Evolutionary conservation across 2,329 filamentous ascomycete species (phyloP), one percentile per base, ranked within the genome.

Genomic region (Fusarium buharicum): DNA sequence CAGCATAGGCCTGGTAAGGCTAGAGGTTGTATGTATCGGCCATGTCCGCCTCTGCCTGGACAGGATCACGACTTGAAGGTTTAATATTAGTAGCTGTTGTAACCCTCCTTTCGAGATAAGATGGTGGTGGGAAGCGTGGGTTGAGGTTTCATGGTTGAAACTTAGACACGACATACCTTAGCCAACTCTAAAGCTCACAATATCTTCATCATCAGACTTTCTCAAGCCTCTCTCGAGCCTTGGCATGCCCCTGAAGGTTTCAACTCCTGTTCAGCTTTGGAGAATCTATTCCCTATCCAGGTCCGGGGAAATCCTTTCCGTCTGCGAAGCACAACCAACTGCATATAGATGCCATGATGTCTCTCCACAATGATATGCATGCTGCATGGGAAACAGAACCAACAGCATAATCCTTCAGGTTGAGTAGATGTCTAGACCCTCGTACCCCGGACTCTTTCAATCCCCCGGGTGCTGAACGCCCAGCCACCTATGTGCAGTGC

Each of bases 261-360:
- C 48, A 37, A 53, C 39, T 7, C 31, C 6, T 36, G 12, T 53
- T 62, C 58, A 62, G 59, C 59, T 62, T 45, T 52, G 33, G 47
- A 31, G 10, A 43, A 37, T 43, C 40, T 11, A 43, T 59, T 62
- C 57, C 59, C 43, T 51, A 38, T 62, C 47, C 27, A 18, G 34
- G 31, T 31, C 43, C 44, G 58, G 59, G 41, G 40, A 58, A 53
- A 47, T 62, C 38, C 41, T 41, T 40, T 57, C 58, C 58, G 47
- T 34, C 43, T 62, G 58, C 59, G 53, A 27, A 16, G 43, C 59
- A 62, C 44, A 17, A 46, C 59, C 59, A 62, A 62, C 59, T 49
- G 58, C 59, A 62, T 58, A 48, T 34, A 44, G 28, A 34, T 24
- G 57, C 51, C 27, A 20, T 38, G 27, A 41, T 27, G 22, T 49